Conservation (phyloP, 331 rosid species). For the Quercus lobata region DNA sequence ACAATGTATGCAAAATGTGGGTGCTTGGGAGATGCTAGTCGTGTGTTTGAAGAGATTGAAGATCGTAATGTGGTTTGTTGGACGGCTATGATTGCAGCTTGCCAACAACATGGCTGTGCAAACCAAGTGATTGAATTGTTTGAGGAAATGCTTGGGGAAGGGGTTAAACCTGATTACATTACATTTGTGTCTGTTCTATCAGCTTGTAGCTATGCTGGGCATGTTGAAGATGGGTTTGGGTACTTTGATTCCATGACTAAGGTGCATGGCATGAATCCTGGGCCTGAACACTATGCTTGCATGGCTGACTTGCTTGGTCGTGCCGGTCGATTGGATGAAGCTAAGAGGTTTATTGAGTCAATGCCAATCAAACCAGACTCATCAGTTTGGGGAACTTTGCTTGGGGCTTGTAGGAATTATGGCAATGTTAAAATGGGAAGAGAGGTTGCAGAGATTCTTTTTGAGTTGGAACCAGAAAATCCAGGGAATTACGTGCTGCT, state of each 20-base stretch:
- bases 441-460: constrained; percentile 45
- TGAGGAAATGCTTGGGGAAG: constrained; percentile 38
- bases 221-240: constrained; percentile 37
- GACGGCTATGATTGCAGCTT: constrained; percentile 50
- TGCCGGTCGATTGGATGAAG: constrained; percentile 41
- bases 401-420: constrained; percentile 48
- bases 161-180: constrained; percentile 34
- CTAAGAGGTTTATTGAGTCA: constrained; percentile 33
- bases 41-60: constrained; percentile 31
- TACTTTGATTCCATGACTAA: constrained; percentile 40
- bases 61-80: constrained; percentile 45
- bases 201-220: constrained; percentile 48
- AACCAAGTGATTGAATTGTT: constrained; percentile 41
- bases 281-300: constrained; percentile 56
- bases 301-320: constrained; percentile 56
- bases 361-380: constrained; percentile 43
- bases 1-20: constrained; percentile 54
- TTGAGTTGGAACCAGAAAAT: constrained; percentile 49
- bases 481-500: constrained; percentile 43
- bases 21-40: constrained; percentile 32
- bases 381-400: constrained; percentile 46
- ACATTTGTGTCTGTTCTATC: constrained; percentile 51
- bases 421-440: constrained; percentile 42
- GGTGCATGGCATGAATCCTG: constrained; percentile 26
- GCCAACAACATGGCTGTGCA: constrained; percentile 51